phyloP scores from a whole-genome alignment of 768 basidiomycete genomes.

The Austroboletus eburneus region DNA sequence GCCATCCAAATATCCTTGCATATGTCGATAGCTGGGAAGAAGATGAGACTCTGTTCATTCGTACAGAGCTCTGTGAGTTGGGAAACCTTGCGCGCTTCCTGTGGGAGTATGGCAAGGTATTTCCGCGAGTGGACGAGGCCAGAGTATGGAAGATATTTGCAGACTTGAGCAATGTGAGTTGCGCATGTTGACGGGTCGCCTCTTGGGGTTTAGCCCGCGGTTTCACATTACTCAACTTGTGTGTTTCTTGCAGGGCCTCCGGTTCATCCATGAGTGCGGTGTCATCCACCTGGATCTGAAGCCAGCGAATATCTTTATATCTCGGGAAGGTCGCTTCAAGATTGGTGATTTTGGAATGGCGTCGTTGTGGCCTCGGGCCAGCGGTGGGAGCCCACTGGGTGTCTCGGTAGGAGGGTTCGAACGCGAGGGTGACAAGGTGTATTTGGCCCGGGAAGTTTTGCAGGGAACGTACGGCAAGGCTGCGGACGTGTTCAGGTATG shows the following conservation, averaged over 20 bases:
- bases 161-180: conserved; percentile 83
- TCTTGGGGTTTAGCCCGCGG: conserved; percentile 24
- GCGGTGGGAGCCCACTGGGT: conserved; percentile 35
- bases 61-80: conserved; percentile 89
- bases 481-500: conserved; percentile 96
- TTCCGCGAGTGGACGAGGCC: conserved; percentile 84
- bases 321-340: conserved; percentile 81
- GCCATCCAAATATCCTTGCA: conserved; percentile 77
- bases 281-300: conserved; percentile 96
- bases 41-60: conserved; percentile 81
- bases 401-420: conserved; percentile 57
- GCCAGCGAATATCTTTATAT: conserved; percentile 95
- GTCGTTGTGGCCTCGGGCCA: conserved; percentile 78
- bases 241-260: conserved; percentile 56
- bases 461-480: conserved; percentile 89
- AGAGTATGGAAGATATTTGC: conserved; percentile 94
- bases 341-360: conserved; percentile 99
- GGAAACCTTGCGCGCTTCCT: conserved; percentile 91
- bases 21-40: conserved; percentile 98
- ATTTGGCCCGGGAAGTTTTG: conserved; percentile 94
- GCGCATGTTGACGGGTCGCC: not conserved
- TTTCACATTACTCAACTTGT: conserved; percentile 22
- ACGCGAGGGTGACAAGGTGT: conserved; percentile 95
- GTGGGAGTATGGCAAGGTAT: conserved; percentile 82
- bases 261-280: conserved; percentile 83